These are phyloP conservation scores for Arabidopsis lyrata DNA, from an alignment of 441 rosid genomes.

Conservation along the genomic window DNA sequence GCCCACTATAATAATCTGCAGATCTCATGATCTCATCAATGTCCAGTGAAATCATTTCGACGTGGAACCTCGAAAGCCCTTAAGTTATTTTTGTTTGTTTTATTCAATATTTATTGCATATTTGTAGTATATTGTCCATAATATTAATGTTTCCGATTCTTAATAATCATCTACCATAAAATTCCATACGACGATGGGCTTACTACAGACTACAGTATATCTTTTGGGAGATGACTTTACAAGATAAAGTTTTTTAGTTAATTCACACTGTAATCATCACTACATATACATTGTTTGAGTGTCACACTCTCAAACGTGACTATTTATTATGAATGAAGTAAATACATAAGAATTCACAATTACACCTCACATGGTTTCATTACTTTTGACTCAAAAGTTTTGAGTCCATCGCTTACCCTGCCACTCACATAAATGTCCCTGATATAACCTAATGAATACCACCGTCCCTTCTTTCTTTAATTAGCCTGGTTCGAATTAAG, in stretches of 20 bases:
- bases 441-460: conserved; percentile 1
- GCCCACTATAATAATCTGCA: conserved; percentile 30
- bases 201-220: background rate
- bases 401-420: conserved; percentile 13
- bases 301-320: background rate
- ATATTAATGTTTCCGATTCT: background rate
- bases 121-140: background rate
- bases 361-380: conserved; percentile 24
- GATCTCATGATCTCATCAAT: conserved; percentile 36
- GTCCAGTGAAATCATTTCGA: conserved; percentile 36
- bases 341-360: background rate
- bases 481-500: background rate
- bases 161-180: background rate
- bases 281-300: background rate
- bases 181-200: background rate
- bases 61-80: conserved; percentile 32
- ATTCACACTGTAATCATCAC: background rate
- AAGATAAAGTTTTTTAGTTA: background rate
- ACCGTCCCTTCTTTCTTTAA: too few relatives aligned
- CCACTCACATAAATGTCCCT: conserved; percentile 13
- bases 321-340: background rate
- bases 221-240: background rate
- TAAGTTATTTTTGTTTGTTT: conserved; percentile 17
- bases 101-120: background rate
- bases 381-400: too few relatives aligned